phyloP scores from a whole-genome alignment of 2,329 filamentous ascomycete species.

The Helminthosporium solani region DNA sequence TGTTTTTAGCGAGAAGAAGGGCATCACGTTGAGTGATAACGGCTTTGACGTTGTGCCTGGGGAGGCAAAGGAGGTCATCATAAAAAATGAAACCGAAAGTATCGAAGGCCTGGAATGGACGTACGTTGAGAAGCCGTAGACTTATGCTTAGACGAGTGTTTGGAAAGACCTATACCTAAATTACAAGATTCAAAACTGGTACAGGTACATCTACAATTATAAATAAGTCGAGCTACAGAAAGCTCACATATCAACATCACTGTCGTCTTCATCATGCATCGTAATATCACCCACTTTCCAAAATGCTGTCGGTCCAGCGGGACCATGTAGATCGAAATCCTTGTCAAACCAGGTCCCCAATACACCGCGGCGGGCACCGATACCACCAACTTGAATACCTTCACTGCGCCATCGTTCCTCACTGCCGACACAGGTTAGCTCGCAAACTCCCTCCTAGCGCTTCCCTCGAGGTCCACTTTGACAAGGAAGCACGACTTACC shows the following conservation, averaged over 20 bases:
- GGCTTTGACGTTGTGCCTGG: constrained; percentile 31
- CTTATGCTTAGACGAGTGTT: neutral
- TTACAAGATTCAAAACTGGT: neutral
- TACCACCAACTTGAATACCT: constrained; percentile 70
- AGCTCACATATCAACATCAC: neutral
- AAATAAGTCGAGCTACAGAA: too few relatives aligned
- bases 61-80: constrained; percentile 14
- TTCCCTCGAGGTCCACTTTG: neutral
- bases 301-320: constrained; percentile 72
- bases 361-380: constrained; percentile 64
- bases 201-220: too few relatives aligned
- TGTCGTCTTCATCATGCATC: constrained; percentile 11
- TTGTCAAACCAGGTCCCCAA: constrained; percentile 78
- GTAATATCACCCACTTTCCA: constrained; percentile 68
- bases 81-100: constrained; percentile 8
- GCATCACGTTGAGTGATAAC: constrained; percentile 26
- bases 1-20: constrained; percentile 20
- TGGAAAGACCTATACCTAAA: neutral
- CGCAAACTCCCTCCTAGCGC: neutral
- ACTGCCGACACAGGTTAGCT: constrained; percentile 48
- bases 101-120: constrained; percentile 18
- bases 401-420: constrained; percentile 76
- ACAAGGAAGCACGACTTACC: constrained; percentile 30
- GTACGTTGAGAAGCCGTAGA: constrained; percentile 19
- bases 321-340: constrained; percentile 67